Evolutionary conservation across 2,329 filamentous ascomycete species (phyloP).

Genomic region (Colletotrichum costaricense): DNA sequence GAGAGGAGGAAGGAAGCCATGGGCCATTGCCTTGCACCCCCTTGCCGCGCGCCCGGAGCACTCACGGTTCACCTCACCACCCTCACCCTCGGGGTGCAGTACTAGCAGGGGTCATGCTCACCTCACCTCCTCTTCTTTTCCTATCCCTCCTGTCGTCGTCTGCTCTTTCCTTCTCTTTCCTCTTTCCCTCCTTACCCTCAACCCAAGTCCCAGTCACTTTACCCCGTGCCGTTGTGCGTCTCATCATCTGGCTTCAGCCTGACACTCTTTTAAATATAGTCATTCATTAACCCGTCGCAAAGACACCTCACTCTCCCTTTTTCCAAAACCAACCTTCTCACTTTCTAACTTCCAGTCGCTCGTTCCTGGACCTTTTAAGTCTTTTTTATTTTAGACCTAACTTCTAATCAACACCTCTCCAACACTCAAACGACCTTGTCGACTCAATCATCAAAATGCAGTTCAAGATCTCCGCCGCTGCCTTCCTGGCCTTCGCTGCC

Average conservation of each 20-base stretch:
- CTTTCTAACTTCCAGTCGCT: constrained; percentile 31
- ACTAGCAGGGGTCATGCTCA: constrained; percentile 16
- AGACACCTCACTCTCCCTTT: constrained; percentile 15
- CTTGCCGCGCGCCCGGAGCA: constrained; percentile 34
- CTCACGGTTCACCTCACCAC: constrained; percentile 5
- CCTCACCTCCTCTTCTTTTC: constrained; percentile 31
- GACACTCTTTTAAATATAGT: constrained; percentile 35
- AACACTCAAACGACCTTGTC: constrained; percentile 26
- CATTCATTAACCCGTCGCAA: constrained; percentile 34
- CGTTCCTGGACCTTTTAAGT: constrained; percentile 24
- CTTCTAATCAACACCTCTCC: constrained; percentile 19
- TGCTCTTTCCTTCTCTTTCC: constrained; percentile 23
- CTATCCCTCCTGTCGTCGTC: constrained; percentile 30
- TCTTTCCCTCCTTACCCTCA: constrained; percentile 27
- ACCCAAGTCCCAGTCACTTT: constrained; percentile 10
- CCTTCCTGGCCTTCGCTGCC: constrained; percentile 63
- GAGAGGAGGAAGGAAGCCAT: not conserved
- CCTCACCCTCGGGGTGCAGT: not conserved
- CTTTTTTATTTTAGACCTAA: constrained; percentile 25
- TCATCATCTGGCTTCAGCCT: constrained; percentile 34
- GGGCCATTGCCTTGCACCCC: constrained; percentile 22
- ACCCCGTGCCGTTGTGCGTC: constrained; percentile 12
- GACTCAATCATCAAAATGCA: constrained; percentile 63
- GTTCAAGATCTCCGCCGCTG: constrained; percentile 59
- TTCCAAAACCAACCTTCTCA: constrained; percentile 12